Percentiles rank a stretch among this genome's conserved stretches.
phyloP scores from a whole-genome alignment of 371 early-diverging fungal species.

The Thermomucor indicae-seudaticae region DNA sequence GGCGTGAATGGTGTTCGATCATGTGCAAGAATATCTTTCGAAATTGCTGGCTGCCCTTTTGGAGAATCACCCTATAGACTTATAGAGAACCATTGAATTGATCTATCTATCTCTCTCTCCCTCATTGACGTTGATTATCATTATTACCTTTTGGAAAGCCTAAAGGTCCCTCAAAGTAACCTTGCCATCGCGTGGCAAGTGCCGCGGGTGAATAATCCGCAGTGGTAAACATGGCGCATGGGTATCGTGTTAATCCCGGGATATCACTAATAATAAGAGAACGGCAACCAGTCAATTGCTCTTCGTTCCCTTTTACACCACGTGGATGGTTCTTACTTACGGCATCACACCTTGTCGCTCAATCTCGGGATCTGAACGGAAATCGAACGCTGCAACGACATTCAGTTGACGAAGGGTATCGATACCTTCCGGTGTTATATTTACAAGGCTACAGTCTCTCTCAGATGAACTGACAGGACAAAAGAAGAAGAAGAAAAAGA shows the following conservation, averaged over 20 bases:
- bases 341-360: constrained; percentile 43
- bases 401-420: constrained; percentile 40
- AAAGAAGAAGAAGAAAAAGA: background rate
- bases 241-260: constrained; percentile 32
- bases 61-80: constrained; percentile 53
- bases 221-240: constrained; percentile 53
- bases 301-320: too few species aligned
- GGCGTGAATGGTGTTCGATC: constrained; percentile 35
- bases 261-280: constrained; percentile 21
- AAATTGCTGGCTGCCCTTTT: constrained; percentile 46
- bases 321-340: constrained; percentile 27
- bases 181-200: constrained; percentile 53
- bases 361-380: constrained; percentile 53
- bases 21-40: constrained; percentile 51
- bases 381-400: constrained; percentile 53
- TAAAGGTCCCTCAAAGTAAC: constrained; percentile 52
- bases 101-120: background rate
- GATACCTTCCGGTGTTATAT: constrained; percentile 40
- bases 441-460: constrained; percentile 15
- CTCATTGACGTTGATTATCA: background rate
- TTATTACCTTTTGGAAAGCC: constrained; percentile 51
- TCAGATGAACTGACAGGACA: background rate
- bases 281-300: too few species aligned
- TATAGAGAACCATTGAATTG: background rate
- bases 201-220: constrained; percentile 62